Evolutionary conservation across 768 basidiomycete genomes (phyloP), one percentile per base, ranked within the genome.

Genomic region (Suillus tomentosus): DNA sequence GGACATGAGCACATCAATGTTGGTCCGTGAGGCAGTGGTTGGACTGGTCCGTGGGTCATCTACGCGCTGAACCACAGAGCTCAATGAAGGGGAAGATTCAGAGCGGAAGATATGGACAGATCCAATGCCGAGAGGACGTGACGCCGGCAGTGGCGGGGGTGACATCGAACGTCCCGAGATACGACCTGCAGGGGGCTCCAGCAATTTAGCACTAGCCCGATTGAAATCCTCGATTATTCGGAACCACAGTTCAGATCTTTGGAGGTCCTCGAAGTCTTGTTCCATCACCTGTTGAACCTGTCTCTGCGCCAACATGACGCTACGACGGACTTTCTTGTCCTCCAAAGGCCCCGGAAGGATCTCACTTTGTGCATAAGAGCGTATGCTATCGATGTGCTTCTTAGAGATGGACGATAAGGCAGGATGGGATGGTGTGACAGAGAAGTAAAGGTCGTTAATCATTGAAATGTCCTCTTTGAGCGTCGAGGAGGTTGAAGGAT

Each of bases 281-380:
- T 92, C 89, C 94, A 99, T 96, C 58, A 89, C 86, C 39, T 87
- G 84, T 72, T 96, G 92, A 1, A 96, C 88, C 68, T 96, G 91
- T 66, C 83, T 79, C 71, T 99, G 97, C 2, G 93, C 87, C 11
- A 92, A 76, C 77, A 98, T 86, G 36, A 99, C 89, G 63, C 89
- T 90, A 53, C 84, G 81, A 13, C 92, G 87, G 3, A 93, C 91
- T 50, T 82, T 85, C 64, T 84, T 81, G 60, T 83, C 78, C 63
- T 79, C 76, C 3, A 67, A 60, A 17, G 60, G 27, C 4, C 82
- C 82, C 3, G 83, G 79, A 11, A 78, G 69, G 17, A 80, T 76
- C 50, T 85, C 80, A 31, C 77, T 79, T 59, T 81, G 79, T 17
- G 87, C 87, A 67, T 93, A 95, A 13, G 79, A 77, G 10, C 84